Evolutionary conservation across 257 asterid genomes (phyloP).

Genomic region (Agastache rugosa): DNA sequence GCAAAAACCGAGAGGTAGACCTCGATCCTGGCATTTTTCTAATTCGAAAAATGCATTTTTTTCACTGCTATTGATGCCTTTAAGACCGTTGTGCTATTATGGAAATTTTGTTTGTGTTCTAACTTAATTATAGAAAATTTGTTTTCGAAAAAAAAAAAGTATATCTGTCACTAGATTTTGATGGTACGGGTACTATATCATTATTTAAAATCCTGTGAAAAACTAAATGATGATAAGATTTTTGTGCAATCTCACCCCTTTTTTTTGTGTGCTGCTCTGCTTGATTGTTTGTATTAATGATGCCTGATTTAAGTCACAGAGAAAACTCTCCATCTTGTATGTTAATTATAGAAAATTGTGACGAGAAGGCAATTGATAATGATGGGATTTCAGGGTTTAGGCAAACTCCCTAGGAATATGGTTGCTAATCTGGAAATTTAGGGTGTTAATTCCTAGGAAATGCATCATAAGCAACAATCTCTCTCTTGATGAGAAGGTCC

Average conservation of each 20-base stretch:
- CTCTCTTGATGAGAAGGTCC: slow-evolving; percentile 3
- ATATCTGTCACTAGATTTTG: slow-evolving; percentile 7
- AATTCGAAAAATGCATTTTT: slow-evolving; percentile 22
- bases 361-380: slow-evolving; percentile 12
- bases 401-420: neutral
- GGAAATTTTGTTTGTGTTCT: neutral
- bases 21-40: slow-evolving; percentile 28
- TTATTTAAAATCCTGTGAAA: neutral
- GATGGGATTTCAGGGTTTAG: slow-evolving; percentile 25
- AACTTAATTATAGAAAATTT: neutral
- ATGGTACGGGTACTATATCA: slow-evolving; percentile 4
- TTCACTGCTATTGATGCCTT: slow-evolving; percentile 29
- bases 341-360: slow-evolving; percentile 4
- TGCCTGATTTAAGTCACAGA: neutral
- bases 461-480: neutral
- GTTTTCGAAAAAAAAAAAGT: neutral
- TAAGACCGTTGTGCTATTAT: neutral
- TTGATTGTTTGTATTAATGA: neutral
- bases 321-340: slow-evolving; percentile 15
- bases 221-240: neutral
- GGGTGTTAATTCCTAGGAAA: neutral
- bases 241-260: slow-evolving; percentile 8
- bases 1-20: slow-evolving; percentile 80
- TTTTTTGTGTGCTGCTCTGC: slow-evolving; percentile 11
- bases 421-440: neutral